phyloP scores from a whole-genome alignment of 1,284 basidiomycete species.

The Xerocomus nothofagi region DNA sequence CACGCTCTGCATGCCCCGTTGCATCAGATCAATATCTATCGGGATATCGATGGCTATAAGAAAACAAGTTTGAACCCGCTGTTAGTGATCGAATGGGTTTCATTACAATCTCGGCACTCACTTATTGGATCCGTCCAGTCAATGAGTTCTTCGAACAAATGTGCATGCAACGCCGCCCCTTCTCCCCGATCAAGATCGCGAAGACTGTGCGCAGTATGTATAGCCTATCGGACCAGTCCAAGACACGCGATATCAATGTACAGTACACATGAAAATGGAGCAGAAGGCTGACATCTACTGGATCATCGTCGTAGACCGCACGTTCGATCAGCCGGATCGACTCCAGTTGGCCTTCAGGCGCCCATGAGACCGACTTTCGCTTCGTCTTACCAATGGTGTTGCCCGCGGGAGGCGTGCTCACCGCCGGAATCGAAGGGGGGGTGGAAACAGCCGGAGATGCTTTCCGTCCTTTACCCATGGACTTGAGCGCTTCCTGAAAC shows the following conservation, averaged over 20 bases:
- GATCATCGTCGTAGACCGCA: slow-evolving; percentile 83
- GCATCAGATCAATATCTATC: slow-evolving; percentile 47
- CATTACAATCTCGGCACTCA: slow-evolving; percentile 40
- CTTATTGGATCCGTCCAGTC: slow-evolving; percentile 79
- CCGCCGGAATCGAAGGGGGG: slow-evolving; percentile 35
- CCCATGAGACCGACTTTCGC: slow-evolving; percentile 75
- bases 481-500: slow-evolving; percentile 77
- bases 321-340: slow-evolving; percentile 74
- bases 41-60: slow-evolving; percentile 62
- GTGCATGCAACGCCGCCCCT: slow-evolving; percentile 76
- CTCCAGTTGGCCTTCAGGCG: slow-evolving; percentile 68
- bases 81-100: slow-evolving; percentile 21
- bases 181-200: slow-evolving; percentile 83
- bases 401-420: slow-evolving; percentile 37
- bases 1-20: slow-evolving; percentile 62
- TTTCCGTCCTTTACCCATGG: slow-evolving; percentile 61
- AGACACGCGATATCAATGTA: slow-evolving; percentile 53
- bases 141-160: slow-evolving; percentile 77
- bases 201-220: slow-evolving; percentile 62
- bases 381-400: slow-evolving; percentile 53
- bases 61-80: slow-evolving; percentile 1
- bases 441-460: slow-evolving; percentile 50
- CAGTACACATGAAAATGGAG: slow-evolving; percentile 45
- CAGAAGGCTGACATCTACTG: slow-evolving; percentile 68
- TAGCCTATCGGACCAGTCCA: slow-evolving; percentile 53